Evolutionary conservation across 495 filamentous ascomycete species (phyloP), one percentile per base, ranked within the genome.

Genomic region (Tuber melanosporum): DNA sequence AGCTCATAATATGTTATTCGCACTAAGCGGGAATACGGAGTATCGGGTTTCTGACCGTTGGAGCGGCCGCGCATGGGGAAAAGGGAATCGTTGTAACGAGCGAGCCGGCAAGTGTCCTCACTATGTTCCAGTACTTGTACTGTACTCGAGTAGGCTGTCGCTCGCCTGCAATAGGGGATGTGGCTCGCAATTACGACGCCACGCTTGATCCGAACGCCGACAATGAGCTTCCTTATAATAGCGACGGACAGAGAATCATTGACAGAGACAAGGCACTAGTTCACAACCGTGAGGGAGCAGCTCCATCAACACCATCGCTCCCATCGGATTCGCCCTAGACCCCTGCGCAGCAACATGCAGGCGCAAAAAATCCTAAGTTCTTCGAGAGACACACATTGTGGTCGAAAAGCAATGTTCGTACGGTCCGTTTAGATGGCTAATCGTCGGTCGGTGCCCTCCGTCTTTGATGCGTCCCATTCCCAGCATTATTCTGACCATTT

Each of bases 401-500:
- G 57, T 36, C 4, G 26, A 66, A 66, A 66, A 66, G 57, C 57
- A 66, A 66, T 32, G 57, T 66, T 66, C 26, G 57, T 66, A 66
- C 49, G 7, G 49, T 26, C 10, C 42, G 43, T 79, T 73, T 62
- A 75, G 52, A 73, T n/a, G 76, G 39, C 46, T 62, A 66, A 70
- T 70, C 44, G 70, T 72, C 77, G 57, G 57, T 66, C 57, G 78
- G 73, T 47, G 74, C 70, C 52, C 73, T 73, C 77, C 77, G 77
- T 17, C 71, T 74, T 75, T 66, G 78, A 74, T 80, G 78, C 76
- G 47, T 71, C 75, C 41, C 44, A 78, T 78, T 77, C 76, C 57
- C 26, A 66, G 57, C 26, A 66, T 46, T 74, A 77, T 72, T 77
- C 70, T 77, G 73, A 36, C 66, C 73, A 74, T 69, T 79, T 62